Evolutionary conservation across 345 rosid species (phyloP).

Genomic region (Gossypium bickii): DNA sequence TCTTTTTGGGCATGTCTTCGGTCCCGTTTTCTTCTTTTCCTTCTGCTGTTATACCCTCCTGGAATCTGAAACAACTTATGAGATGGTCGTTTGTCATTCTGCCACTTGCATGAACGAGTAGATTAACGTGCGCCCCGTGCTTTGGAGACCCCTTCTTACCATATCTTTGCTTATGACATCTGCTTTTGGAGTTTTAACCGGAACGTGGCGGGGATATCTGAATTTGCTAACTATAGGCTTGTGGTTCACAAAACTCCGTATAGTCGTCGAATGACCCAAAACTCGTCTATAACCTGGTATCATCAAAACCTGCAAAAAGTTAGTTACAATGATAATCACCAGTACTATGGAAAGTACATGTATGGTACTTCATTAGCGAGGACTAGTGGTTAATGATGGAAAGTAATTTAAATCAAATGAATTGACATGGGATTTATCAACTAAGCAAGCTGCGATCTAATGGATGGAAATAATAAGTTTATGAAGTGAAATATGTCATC

Average conservation of each 20-base stretch:
- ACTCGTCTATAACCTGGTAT: slow-evolving; percentile 76
- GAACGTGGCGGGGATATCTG: slow-evolving; percentile 83
- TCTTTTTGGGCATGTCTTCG: slow-evolving; percentile 17
- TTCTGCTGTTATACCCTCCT: slow-evolving; percentile 53
- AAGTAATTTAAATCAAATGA: not conserved
- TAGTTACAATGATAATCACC: slow-evolving; percentile 34
- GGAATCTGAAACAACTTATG: slow-evolving; percentile 77
- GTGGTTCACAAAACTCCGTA: slow-evolving; percentile 86
- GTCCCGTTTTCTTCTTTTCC: slow-evolving; percentile 38
- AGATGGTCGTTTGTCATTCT: slow-evolving; percentile 93
- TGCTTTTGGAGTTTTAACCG: slow-evolving; percentile 90
- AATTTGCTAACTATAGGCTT: slow-evolving; percentile 70
- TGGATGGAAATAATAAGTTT: not conserved
- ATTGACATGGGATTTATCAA: slow-evolving; percentile 13
- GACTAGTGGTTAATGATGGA: no score
- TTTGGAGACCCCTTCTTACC: slow-evolving; percentile 86
- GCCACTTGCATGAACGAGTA: slow-evolving; percentile 95
- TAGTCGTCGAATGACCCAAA: slow-evolving; percentile 76
- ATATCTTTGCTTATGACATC: slow-evolving; percentile 92
- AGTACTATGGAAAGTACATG: not conserved
- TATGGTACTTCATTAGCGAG: not conserved
- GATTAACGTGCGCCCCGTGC: slow-evolving; percentile 77
- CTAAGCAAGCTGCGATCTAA: slow-evolving; percentile 37
- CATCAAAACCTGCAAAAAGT: slow-evolving; percentile 45
- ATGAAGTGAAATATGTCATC: slow-evolving; percentile 17